phyloP scores from a whole-genome alignment of 2,329 filamentous ascomycete species.

The Aspergillus alliaceus region DNA sequence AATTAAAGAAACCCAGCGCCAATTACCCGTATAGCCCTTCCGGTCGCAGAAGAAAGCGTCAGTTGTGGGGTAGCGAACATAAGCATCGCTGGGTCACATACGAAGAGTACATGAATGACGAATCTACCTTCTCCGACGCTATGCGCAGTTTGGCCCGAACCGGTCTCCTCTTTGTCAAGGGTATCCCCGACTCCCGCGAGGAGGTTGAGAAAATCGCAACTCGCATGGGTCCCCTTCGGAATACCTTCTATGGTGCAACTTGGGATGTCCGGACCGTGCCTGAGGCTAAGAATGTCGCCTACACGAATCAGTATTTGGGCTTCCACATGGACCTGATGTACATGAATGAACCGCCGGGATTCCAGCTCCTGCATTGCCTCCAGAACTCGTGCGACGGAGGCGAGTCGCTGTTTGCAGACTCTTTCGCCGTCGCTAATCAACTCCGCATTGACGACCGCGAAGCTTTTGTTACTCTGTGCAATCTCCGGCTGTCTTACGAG shows the following conservation, averaged over 20 bases:
- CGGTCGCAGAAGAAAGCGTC: slow-evolving; percentile 26
- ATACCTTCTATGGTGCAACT: slow-evolving; percentile 87
- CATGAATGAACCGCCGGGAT: slow-evolving; percentile 72
- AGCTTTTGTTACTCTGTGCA: slow-evolving; percentile 40
- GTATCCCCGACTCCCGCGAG: slow-evolving; percentile 67
- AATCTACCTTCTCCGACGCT: slow-evolving; percentile 58
- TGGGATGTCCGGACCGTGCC: slow-evolving; percentile 86
- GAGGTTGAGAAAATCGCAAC: slow-evolving; percentile 68
- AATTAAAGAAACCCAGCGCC: slow-evolving; percentile 10
- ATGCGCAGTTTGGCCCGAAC: slow-evolving; percentile 63
- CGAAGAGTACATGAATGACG: slow-evolving; percentile 66
- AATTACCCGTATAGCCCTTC: slow-evolving; percentile 18
- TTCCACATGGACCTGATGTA: slow-evolving; percentile 95
- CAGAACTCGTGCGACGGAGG: slow-evolving; percentile 77
- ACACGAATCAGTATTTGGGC: slow-evolving; percentile 77
- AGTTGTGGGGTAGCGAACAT: slow-evolving; percentile 36
- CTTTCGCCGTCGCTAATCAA: slow-evolving; percentile 57
- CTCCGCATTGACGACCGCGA: slow-evolving; percentile 15
- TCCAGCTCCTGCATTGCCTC: slow-evolving; percentile 88
- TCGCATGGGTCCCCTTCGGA: slow-evolving; percentile 74
- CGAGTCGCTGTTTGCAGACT: slow-evolving; percentile 82
- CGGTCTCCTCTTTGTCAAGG: slow-evolving; percentile 75
- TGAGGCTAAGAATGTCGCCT: slow-evolving; percentile 85
- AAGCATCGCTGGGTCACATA: slow-evolving; percentile 62
- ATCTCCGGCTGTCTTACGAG: slow-evolving; percentile 58